Percentiles rank a stretch among this genome's conserved stretches.
Conservation (phyloP, 495 filamentous ascomycete genomes). For the Hypoxylon rickii region DNA sequence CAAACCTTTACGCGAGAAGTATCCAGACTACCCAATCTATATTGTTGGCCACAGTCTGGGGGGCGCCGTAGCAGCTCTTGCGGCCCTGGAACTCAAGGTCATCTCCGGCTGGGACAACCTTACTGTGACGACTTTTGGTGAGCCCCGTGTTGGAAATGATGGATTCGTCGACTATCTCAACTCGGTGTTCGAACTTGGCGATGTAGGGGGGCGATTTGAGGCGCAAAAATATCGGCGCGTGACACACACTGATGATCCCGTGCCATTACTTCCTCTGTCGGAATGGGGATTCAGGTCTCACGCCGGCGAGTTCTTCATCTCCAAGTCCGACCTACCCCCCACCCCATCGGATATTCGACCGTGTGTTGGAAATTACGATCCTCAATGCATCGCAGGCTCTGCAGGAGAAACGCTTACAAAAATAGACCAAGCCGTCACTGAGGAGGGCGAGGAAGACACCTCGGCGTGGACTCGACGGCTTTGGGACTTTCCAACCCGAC, state of each 20-base stretch:
- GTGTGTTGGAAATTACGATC: slow-evolving; percentile 74
- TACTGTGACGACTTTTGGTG: slow-evolving; percentile 87
- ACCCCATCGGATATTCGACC: slow-evolving; percentile 65
- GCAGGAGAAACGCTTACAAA: slow-evolving; percentile 40
- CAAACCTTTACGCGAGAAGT: slow-evolving; percentile 51
- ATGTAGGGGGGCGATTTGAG: slow-evolving; percentile 27
- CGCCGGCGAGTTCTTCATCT: slow-evolving; percentile 84
- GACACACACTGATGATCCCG: slow-evolving; percentile 85
- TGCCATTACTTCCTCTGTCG: slow-evolving; percentile 80
- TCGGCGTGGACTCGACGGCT: slow-evolving; percentile 9
- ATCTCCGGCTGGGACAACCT: slow-evolving; percentile 64
- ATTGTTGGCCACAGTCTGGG: slow-evolving; percentile 92
- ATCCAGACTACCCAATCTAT: slow-evolving; percentile 73
- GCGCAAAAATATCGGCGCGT: slow-evolving; percentile 69
- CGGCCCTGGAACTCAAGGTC: slow-evolving; percentile 68
- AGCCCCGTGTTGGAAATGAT: slow-evolving; percentile 82
- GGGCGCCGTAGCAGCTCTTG: slow-evolving; percentile 88
- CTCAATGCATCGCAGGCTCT: slow-evolving; percentile 67
- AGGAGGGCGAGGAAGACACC: slow-evolving; percentile 27
- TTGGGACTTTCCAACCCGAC: slow-evolving; percentile 61
- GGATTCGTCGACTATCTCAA: slow-evolving; percentile 72
- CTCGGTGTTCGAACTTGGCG: slow-evolving; percentile 60
- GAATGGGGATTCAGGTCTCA: slow-evolving; percentile 90
- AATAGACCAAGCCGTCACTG: slow-evolving; percentile 17
- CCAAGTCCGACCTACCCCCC: slow-evolving; percentile 69